Base-by-base conservation (phyloP, 2,329 filamentous ascomycete species). In the Colletotrichum gigasporum region DNA sequence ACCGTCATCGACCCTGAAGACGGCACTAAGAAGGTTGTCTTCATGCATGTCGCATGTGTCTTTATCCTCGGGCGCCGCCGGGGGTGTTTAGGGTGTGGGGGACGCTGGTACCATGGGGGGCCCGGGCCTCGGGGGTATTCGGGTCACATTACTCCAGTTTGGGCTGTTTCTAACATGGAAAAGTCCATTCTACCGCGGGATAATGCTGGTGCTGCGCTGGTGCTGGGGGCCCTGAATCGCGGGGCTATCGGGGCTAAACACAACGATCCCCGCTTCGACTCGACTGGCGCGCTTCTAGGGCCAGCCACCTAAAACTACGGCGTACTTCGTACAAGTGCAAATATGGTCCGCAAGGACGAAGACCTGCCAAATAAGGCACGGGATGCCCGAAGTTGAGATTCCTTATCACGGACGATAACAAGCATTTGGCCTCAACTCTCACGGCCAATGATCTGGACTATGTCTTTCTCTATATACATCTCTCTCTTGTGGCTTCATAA, bases 271-370 rank as follows among this genome's bases (percentile, higher is more conserved):
- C 56, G 50, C 56, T 59, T 62, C 35, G 50, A 65, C 56, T 65
- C 62, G 22, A 62, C 62, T 65, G 62, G 62, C 50, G 62, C 62
- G 62, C 62, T 65, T 65, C 56, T 55, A 50, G 24, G 5, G 35
- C 35, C 35, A 42, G 22, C 34, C 34, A 44, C 41, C 22, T 44
- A n/a, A 26, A 35, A 14, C 12, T 56, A 56, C 52, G n/a, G n/a
- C n/a, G n/a, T n/a, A n/a, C n/a, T n/a, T n/a, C n/a, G n/a, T n/a
- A n/a, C n/a, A n/a, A n/a, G n/a, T n/a, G n/a, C n/a, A n/a, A n/a
- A n/a, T n/a, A n/a, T n/a, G n/a, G n/a, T n/a, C n/a, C n/a, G n/a
- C n/a, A 47, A 24, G 39, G 52, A 45, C 20, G 22, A 37, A 45
- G 30, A 34, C 24, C 55, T 41, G 55, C 41, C 47, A 11, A 18